These are phyloP conservation scores for Coemansia sp. DNA, from an alignment of 192 early-diverging fungal species.

Conservation along the genomic window DNA sequence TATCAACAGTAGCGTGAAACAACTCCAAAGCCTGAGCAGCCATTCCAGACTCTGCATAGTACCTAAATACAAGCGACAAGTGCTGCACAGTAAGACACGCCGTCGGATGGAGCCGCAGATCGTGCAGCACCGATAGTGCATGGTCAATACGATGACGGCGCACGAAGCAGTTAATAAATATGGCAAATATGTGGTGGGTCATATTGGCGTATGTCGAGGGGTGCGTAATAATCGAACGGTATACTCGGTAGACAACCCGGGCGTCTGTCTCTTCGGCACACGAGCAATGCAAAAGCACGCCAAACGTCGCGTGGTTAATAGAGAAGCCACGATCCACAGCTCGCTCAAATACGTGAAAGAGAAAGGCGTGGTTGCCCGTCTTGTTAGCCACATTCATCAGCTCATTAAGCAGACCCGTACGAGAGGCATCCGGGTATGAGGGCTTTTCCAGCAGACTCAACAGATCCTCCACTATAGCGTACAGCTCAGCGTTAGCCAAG, in stretches of 20 bases:
- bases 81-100: constrained; percentile 12
- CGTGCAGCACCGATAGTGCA: constrained; percentile 22
- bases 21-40: constrained; percentile 20
- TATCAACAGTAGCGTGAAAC: constrained; percentile 16
- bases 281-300: constrained; percentile 30
- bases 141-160: constrained; percentile 20
- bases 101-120: constrained; percentile 25
- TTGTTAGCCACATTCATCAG: constrained; percentile 23
- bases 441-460: constrained; percentile 15
- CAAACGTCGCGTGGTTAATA: constrained; percentile 37
- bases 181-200: constrained; percentile 34
- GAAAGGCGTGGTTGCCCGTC: constrained; percentile 11
- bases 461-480: constrained; percentile 25
- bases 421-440: constrained; percentile 4
- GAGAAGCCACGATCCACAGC: constrained; percentile 12
- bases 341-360: constrained; percentile 27
- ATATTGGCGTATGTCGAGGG: constrained; percentile 2
- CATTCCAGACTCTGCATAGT: constrained; percentile 27
- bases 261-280: constrained; percentile 16
- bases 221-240: constrained; percentile 19
- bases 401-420: constrained; percentile 42
- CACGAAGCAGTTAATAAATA: constrained; percentile 45
- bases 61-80: constrained; percentile 14
- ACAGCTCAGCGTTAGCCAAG: constrained; percentile 9
- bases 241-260: constrained; percentile 17